Conservation (phyloP, 2,329 filamentous ascomycete species). For the Emmonsiellopsis sp. region DNA sequence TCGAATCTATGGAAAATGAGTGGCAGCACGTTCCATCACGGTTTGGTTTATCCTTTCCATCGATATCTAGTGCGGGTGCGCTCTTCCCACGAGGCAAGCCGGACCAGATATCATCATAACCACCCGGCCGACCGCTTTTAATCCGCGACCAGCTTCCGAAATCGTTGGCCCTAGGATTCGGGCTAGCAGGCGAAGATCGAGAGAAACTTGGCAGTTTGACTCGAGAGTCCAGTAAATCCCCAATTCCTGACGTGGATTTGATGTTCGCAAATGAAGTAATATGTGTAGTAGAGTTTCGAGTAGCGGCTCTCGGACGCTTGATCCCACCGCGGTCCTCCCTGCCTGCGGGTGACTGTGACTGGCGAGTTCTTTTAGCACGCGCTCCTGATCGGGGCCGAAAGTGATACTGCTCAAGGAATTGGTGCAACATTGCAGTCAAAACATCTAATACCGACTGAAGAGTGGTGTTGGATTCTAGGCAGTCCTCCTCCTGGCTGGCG, state of each 20-base stretch:
- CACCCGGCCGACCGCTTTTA: conserved; percentile 24
- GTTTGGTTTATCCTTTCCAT: background rate
- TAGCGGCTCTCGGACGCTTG: conserved; percentile 3
- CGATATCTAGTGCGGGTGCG: background rate
- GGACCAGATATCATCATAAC: conserved; percentile 13
- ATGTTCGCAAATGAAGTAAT: background rate
- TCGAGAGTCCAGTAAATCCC: conserved; percentile 17
- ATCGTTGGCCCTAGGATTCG: conserved; percentile 9
- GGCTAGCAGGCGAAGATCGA: conserved; percentile 7
- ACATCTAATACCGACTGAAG: conserved; percentile 54
- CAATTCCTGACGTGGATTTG: conserved; percentile 6
- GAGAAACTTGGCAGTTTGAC: conserved; percentile 24
- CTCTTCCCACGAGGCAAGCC: conserved; percentile 10
- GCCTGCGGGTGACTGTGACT: background rate
- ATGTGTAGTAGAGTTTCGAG: background rate
- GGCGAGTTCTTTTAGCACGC: conserved; percentile 7
- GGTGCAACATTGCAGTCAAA: conserved; percentile 56
- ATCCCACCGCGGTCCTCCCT: background rate
- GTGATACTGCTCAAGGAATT: conserved; percentile 66
- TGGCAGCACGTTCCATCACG: background rate
- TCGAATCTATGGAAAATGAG: background rate
- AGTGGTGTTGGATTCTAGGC: conserved; percentile 28
- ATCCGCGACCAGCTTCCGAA: conserved; percentile 33
- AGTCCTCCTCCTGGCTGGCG: conserved; percentile 21
- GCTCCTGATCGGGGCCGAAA: conserved; percentile 46